These are phyloP conservation scores for Backusella tarrabulga DNA, from an alignment of 192 early-diverging fungal genomes.

Conservation along the genomic window DNA sequence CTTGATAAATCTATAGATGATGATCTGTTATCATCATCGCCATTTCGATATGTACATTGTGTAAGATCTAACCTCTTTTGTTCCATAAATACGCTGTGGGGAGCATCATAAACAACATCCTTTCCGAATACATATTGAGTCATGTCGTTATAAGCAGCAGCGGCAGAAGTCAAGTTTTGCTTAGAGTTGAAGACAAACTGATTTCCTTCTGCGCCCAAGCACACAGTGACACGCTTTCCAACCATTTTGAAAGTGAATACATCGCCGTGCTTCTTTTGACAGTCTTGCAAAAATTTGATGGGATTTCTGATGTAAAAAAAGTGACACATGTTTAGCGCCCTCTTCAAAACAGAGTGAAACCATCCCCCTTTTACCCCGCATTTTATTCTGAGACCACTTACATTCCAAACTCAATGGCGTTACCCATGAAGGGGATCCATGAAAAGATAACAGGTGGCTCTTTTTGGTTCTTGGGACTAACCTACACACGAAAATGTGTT, in stretches of 20 bases:
- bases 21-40: not conserved
- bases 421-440: conserved; percentile 87
- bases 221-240: conserved; percentile 86
- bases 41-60: not conserved
- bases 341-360: not conserved
- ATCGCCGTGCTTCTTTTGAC: conserved; percentile 85
- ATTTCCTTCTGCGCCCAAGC: conserved; percentile 90
- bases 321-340: not conserved
- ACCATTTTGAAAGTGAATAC: conserved; percentile 92
- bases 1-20: conserved; percentile 81
- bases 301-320: conserved; percentile 55
- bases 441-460: conserved; percentile 72
- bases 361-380: not conserved
- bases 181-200: conserved; percentile 96
- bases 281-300: conserved; percentile 81
- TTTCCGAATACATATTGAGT: conserved; percentile 94
- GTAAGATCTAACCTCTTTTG: conserved; percentile 79
- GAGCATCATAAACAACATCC: conserved; percentile 96
- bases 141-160: conserved; percentile 89
- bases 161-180: conserved; percentile 81
- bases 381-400: conserved; percentile 17
- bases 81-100: conserved; percentile 92
- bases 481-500: conserved; percentile 9
- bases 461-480: conserved; percentile 38
- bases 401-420: conserved; percentile 84